phyloP scores from a whole-genome alignment of 164 flowering plant genomes.

The Litsea cubeba region DNA sequence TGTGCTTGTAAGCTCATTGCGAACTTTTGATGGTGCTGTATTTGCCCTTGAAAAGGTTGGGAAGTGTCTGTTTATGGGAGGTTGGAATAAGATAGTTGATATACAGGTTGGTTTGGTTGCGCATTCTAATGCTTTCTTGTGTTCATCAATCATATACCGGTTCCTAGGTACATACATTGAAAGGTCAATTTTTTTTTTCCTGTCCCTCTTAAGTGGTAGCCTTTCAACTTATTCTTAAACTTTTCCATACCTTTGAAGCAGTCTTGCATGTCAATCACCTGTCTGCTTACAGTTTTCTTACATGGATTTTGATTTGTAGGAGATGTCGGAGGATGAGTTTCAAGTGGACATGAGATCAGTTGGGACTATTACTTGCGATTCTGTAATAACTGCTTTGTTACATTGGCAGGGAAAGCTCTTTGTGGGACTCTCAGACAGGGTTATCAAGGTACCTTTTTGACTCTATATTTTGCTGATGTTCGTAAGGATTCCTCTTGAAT shows the following conservation, averaged over 20 bases:
- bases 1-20: constrained; percentile 35
- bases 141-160: too few relatives aligned
- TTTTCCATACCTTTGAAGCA: neutral
- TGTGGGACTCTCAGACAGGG: constrained; percentile 62
- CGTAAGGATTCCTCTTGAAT: neutral
- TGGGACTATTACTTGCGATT: constrained; percentile 60
- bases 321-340: constrained; percentile 46
- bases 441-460: constrained; percentile 53
- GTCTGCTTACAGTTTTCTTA: neutral
- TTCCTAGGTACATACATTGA: too few relatives aligned
- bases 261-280: neutral
- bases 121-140: neutral
- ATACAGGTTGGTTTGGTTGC: constrained; percentile 52
- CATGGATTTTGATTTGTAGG: constrained; percentile 32
- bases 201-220: too few relatives aligned
- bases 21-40: constrained; percentile 51
- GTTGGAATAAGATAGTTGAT: constrained; percentile 67
- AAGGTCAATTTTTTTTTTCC: too few relatives aligned
- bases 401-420: constrained; percentile 69
- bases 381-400: constrained; percentile 56
- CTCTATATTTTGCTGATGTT: neutral
- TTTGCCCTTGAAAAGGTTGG: constrained; percentile 50
- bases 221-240: neutral
- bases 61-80: constrained; percentile 70
- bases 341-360: constrained; percentile 35